Percentiles rank a stretch among this genome's conserved stretches.
Evolutionary conservation across 192 early-diverging fungal species (phyloP).

Genomic region (Rhizophagus prolifer): DNA sequence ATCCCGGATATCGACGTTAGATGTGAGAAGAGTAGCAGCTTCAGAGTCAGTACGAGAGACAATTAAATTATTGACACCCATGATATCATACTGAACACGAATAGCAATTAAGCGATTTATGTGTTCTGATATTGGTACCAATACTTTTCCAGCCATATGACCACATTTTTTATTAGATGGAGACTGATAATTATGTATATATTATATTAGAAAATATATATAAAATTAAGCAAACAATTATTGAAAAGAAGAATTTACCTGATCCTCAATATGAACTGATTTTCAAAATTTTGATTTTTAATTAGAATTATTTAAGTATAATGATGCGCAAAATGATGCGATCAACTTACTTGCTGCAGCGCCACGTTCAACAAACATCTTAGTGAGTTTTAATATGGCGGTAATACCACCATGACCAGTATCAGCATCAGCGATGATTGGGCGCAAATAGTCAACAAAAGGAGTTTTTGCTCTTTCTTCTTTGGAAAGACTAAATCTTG

Average conservation of each 20-base stretch:
- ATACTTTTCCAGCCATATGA: constrained; percentile 98
- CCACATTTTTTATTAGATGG: constrained; percentile 98
- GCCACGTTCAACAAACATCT: constrained; percentile 32
- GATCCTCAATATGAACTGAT: constrained; percentile 26
- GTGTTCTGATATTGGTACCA: constrained; percentile 97
- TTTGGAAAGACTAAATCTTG: constrained; percentile 68
- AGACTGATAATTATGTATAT: constrained; percentile 80
- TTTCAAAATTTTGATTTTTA: neutral
- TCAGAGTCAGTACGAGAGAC: constrained; percentile 97
- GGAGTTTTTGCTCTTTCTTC: constrained; percentile 68
- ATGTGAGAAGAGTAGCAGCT: constrained; percentile 93
- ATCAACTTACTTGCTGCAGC: constrained; percentile 25
- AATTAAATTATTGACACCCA: constrained; percentile 93
- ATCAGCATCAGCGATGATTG: constrained; percentile 97
- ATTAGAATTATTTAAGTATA: neutral
- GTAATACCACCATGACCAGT: constrained; percentile 99
- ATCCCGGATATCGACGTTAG: constrained; percentile 94
- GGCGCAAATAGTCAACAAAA: constrained; percentile 85
- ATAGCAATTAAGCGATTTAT: constrained; percentile 77
- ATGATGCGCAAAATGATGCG: neutral
- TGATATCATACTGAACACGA: constrained; percentile 96
- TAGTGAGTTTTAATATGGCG: constrained; percentile 46
- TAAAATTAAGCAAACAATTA: constrained; percentile 23
- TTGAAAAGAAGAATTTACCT: constrained; percentile 89
- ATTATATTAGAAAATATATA: too few species aligned